Percentiles rank a stretch among this genome's conserved stretches.
Conservation (phyloP, 768 basidiomycete genomes). For the Suillus subluteus region DNA sequence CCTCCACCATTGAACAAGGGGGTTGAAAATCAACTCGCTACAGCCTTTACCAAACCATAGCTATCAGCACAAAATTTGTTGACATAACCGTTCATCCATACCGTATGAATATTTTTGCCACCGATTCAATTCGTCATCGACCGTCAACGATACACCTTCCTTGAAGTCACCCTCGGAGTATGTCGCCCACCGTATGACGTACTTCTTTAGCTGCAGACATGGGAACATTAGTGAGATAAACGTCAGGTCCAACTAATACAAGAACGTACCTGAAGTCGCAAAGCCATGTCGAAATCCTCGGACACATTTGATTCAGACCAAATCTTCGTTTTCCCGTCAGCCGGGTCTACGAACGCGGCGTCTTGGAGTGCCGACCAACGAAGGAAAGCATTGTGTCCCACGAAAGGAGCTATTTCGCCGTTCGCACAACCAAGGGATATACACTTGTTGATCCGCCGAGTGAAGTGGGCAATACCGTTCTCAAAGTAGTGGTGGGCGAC, state of each 20-base stretch:
- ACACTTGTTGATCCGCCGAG: constrained; percentile 76
- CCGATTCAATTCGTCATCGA: constrained; percentile 82
- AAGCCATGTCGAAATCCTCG: constrained; percentile 84
- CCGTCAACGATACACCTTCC: constrained; percentile 84
- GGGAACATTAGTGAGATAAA: constrained; percentile 5
- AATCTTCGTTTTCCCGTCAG: constrained; percentile 68
- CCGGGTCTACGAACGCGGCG: constrained; percentile 67
- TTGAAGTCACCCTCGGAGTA: constrained; percentile 84
- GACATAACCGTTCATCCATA: constrained; percentile 47
- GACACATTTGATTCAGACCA: constrained; percentile 87
- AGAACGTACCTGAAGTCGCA: constrained; percentile 51
- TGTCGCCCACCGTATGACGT: constrained; percentile 53
- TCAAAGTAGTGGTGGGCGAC: constrained; percentile 86
- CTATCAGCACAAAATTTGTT: constrained; percentile 4
- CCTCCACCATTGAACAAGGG: constrained; percentile 64
- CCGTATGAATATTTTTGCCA: constrained; percentile 87
- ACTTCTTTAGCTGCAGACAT: constrained; percentile 5
- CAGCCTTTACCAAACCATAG: constrained; percentile 45
- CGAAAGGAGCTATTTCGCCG: constrained; percentile 71
- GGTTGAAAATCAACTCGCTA: constrained; percentile 83
- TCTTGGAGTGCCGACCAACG: constrained; percentile 87
- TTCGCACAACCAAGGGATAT: constrained; percentile 77
- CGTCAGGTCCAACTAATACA: constrained; percentile 43
- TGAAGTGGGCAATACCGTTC: constrained; percentile 85
- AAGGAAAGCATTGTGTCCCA: constrained; percentile 83